Evolutionary conservation across 306 rosid genomes (phyloP).

Genomic region (Cyclanthera cordifolia): DNA sequence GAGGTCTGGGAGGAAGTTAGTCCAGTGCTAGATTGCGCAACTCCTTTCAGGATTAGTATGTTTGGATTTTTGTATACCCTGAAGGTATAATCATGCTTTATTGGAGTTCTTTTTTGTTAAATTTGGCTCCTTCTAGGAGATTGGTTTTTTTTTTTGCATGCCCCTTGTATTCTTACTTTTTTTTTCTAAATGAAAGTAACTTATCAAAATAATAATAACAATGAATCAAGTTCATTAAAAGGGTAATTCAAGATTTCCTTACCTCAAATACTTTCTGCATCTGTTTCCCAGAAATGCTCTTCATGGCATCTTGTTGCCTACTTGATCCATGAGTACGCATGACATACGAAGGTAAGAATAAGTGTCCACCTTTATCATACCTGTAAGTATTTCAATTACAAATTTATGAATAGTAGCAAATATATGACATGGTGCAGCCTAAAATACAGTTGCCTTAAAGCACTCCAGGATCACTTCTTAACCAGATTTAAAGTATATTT

Average conservation of each 20-base stretch:
- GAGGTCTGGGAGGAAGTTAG: no score
- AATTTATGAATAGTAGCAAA: neutral
- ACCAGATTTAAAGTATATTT: neutral
- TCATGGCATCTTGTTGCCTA: constrained; percentile 60
- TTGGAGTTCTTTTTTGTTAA: no score
- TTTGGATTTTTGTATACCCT: no score
- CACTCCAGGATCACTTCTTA: constrained; percentile 1
- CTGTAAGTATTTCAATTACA: constrained; percentile 28
- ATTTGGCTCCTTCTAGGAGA: no score
- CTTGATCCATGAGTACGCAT: constrained; percentile 89
- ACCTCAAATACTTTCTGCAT: constrained; percentile 80
- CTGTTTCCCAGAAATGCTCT: constrained; percentile 36
- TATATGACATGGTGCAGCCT: neutral
- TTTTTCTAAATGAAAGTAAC: no score
- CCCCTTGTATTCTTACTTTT: no score
- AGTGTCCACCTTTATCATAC: constrained; percentile 79
- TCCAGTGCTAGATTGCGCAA: no score
- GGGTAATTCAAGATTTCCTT: constrained; percentile 13
- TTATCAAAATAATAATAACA: no score
- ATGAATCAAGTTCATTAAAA: neutral
- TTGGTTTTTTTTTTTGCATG: no score
- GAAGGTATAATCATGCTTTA: no score
- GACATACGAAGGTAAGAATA: constrained; percentile 73
- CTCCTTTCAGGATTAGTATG: no score
- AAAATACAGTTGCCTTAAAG: neutral